These are phyloP conservation scores for Colletotrichum musae DNA, from an alignment of 2,329 filamentous ascomycete genomes.

Conservation along the genomic window DNA sequence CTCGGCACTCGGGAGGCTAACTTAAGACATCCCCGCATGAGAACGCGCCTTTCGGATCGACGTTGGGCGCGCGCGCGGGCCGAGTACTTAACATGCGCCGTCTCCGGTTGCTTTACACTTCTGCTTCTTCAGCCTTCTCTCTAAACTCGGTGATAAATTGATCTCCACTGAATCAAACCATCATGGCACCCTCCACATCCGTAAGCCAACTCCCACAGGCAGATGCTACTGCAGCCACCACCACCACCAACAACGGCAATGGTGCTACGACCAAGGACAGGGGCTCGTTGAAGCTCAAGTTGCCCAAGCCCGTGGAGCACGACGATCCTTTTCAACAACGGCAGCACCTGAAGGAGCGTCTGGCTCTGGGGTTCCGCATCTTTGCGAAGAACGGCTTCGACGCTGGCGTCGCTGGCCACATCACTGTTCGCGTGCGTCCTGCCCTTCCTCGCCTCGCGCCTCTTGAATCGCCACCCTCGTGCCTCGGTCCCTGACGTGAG, in stretches of 20 bases:
- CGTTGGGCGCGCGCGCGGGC: background rate
- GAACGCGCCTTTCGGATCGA: conserved; percentile 19
- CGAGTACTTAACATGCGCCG: background rate
- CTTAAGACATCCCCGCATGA: conserved; percentile 20
- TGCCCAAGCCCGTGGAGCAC: conserved; percentile 41
- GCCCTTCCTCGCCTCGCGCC: too few relatives aligned
- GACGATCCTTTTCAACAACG: conserved; percentile 57
- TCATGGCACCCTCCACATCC: conserved; percentile 27
- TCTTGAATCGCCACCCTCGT: background rate
- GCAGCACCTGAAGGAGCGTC: conserved; percentile 67
- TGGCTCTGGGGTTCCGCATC: conserved; percentile 70
- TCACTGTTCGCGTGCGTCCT: conserved; percentile 64
- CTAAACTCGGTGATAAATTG: too few relatives aligned
- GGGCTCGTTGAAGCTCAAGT: conserved; percentile 1
- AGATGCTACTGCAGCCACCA: conserved; percentile 15
- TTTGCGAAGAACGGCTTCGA: conserved; percentile 71
- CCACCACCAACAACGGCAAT: conserved; percentile 26
- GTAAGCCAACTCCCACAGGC: conserved; percentile 20
- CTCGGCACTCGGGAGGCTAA: too few relatives aligned
- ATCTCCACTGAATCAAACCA: background rate
- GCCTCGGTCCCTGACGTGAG: conserved; percentile 13
- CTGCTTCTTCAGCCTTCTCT: too few relatives aligned
- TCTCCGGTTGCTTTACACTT: background rate
- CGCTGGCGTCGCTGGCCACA: conserved; percentile 77
- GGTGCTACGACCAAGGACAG: conserved; percentile 10